Evolutionary conservation across 2,329 filamentous ascomycete species (phyloP).

Genomic region (Periconia sp.): DNA sequence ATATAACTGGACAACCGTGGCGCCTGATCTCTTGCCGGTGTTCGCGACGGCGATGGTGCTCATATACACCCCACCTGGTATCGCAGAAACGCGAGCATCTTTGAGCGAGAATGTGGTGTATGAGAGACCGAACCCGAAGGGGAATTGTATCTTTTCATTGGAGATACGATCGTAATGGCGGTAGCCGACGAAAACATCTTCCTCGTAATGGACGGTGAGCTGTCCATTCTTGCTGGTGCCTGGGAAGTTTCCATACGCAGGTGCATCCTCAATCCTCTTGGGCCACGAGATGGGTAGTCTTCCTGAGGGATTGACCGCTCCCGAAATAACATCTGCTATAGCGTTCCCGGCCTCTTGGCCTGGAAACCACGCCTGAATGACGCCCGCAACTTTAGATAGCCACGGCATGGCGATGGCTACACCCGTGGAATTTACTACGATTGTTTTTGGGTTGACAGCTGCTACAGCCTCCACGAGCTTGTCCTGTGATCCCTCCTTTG

Average conservation of each 20-base stretch:
- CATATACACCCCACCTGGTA: constrained; percentile 48
- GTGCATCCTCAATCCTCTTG: constrained; percentile 35
- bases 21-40: constrained; percentile 52
- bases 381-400: constrained; percentile 51
- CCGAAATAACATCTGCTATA: constrained; percentile 46
- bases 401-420: constrained; percentile 73
- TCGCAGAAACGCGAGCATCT: constrained; percentile 61
- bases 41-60: constrained; percentile 52
- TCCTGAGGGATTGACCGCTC: constrained; percentile 43
- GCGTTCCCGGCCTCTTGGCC: constrained; percentile 48
- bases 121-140: constrained; percentile 43
- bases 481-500: constrained; percentile 58
- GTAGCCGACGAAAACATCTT: constrained; percentile 59
- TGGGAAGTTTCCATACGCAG: constrained; percentile 43
- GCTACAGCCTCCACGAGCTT: constrained; percentile 67
- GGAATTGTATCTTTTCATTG: constrained; percentile 52
- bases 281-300: constrained; percentile 45
- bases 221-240: constrained; percentile 51
- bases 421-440: constrained; percentile 76
- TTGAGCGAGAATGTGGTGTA: constrained; percentile 46
- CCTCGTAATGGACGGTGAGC: constrained; percentile 61
- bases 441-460: constrained; percentile 67
- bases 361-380: constrained; percentile 47
- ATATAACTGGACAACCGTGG: constrained; percentile 60
- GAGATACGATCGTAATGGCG: constrained; percentile 61